phyloP scores from a whole-genome alignment of 1,139 yeast genomes.

The Wickerhamomyces sp. region DNA sequence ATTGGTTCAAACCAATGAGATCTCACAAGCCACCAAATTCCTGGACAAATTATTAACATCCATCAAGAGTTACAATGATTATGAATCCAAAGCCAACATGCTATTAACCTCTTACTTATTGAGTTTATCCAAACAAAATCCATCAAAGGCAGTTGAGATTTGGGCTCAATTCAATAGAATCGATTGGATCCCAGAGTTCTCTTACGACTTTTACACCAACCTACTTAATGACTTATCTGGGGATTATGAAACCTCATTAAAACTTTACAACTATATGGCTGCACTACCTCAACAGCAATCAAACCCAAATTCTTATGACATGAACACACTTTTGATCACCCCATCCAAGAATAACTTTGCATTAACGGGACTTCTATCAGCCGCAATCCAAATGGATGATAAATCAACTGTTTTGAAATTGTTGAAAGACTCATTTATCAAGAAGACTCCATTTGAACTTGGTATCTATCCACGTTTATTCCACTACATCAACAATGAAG shows the following conservation, averaged over 20 bases:
- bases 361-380: slow-evolving; percentile 22
- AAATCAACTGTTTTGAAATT: slow-evolving; percentile 29
- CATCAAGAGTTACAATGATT: slow-evolving; percentile 27
- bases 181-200: slow-evolving; percentile 35
- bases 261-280: slow-evolving; percentile 29
- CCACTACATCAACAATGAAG: slow-evolving; percentile 27
- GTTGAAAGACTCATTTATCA: slow-evolving; percentile 33
- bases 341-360: slow-evolving; percentile 12
- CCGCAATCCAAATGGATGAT: slow-evolving; percentile 29
- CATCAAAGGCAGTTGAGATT: slow-evolving; percentile 27
- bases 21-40: slow-evolving; percentile 47
- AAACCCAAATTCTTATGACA: background rate
- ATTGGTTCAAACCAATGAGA: slow-evolving; percentile 44
- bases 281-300: slow-evolving; percentile 22
- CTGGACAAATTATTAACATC: slow-evolving; percentile 40
- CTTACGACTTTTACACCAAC: slow-evolving; percentile 31
- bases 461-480: slow-evolving; percentile 29
- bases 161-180: slow-evolving; percentile 31
- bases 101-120: slow-evolving; percentile 29
- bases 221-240: slow-evolving; percentile 28
- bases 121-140: slow-evolving; percentile 29
- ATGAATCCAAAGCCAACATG: slow-evolving; percentile 25
- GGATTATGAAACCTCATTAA: slow-evolving; percentile 23
- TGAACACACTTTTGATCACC: slow-evolving; percentile 11
- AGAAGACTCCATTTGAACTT: slow-evolving; percentile 26